These are phyloP conservation scores for Cutaneotrichosporon cavernicola DNA, from an alignment of 1,284 basidiomycete genomes.

Conservation along the genomic window DNA sequence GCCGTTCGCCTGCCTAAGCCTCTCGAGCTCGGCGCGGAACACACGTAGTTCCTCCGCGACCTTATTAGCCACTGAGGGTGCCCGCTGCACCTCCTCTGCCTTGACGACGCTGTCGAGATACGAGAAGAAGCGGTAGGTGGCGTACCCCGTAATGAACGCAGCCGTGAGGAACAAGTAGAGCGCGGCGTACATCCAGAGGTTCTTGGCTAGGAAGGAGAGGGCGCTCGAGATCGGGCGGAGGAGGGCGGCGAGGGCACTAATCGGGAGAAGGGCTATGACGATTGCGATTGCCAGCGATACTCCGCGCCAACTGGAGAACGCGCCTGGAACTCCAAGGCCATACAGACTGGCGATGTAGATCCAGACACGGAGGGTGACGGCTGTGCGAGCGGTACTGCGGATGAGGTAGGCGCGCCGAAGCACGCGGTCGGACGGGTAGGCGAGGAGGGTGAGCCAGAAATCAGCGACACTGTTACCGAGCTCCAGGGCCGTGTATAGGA, in stretches of 20 bases:
- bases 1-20: too few relatives aligned
- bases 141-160: too few relatives aligned
- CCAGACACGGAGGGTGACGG: not conserved
- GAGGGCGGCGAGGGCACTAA: not conserved
- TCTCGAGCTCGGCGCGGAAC: too few relatives aligned
- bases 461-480: not conserved
- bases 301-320: not conserved
- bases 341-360: not conserved
- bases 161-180: not conserved
- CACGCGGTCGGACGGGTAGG: not conserved
- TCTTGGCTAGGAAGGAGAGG: not conserved
- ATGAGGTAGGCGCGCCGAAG: not conserved
- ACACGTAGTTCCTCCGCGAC: too few relatives aligned
- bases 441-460: not conserved
- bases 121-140: too few relatives aligned
- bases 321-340: not conserved
- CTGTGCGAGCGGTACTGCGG: not conserved
- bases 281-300: not conserved
- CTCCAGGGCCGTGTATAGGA: not conserved
- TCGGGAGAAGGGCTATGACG: not conserved
- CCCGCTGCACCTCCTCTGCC: too few relatives aligned
- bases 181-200: not conserved
- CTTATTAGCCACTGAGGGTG: too few relatives aligned
- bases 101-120: too few relatives aligned
- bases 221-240: not conserved